A percentile compares a stretch with the other conserved stretches of the same genome.
Evolutionary conservation across 1,139 yeast genomes (phyloP).

Genomic region (Pichia sp.): DNA sequence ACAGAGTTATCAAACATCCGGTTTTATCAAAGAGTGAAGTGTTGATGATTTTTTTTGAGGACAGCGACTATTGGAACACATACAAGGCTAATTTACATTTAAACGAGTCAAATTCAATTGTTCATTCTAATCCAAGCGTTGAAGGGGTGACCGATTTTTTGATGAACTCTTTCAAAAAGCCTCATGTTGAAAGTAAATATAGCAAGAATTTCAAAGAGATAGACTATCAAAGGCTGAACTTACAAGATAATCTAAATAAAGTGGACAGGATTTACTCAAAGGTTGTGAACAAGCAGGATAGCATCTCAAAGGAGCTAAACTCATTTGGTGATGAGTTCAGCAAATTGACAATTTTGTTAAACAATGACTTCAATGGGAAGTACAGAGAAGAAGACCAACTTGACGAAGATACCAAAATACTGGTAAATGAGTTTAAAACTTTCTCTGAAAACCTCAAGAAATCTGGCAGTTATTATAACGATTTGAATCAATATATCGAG

Average conservation of each 20-base stretch:
- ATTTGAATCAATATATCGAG: slow-evolving; percentile 63
- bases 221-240: slow-evolving; percentile 72
- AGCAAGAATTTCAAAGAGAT: slow-evolving; percentile 80
- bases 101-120: slow-evolving; percentile 21
- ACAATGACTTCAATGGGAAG: slow-evolving; percentile 32
- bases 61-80: slow-evolving; percentile 73
- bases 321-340: slow-evolving; percentile 68
- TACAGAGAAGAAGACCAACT: slow-evolving; percentile 19
- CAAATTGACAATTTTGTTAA: slow-evolving; percentile 55
- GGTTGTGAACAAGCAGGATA: slow-evolving; percentile 68
- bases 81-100: slow-evolving; percentile 55
- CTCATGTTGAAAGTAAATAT: slow-evolving; percentile 65
- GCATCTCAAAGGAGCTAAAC: slow-evolving; percentile 66
- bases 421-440: slow-evolving; percentile 42
- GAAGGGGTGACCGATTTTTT: slow-evolving; percentile 79
- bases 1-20: slow-evolving; percentile 72
- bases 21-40: slow-evolving; percentile 64
- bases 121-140: slow-evolving; percentile 28
- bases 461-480: slow-evolving; percentile 43
- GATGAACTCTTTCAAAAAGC: slow-evolving; percentile 77
- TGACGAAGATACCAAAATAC: slow-evolving; percentile 31
- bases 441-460: slow-evolving; percentile 53
- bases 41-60: slow-evolving; percentile 71
- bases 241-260: slow-evolving; percentile 76
- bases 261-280: slow-evolving; percentile 76